Evolutionary conservation across 1,139 yeast genomes (phyloP), one percentile per base, ranked within the genome.

Genomic region (Pichiaceae sp.): DNA sequence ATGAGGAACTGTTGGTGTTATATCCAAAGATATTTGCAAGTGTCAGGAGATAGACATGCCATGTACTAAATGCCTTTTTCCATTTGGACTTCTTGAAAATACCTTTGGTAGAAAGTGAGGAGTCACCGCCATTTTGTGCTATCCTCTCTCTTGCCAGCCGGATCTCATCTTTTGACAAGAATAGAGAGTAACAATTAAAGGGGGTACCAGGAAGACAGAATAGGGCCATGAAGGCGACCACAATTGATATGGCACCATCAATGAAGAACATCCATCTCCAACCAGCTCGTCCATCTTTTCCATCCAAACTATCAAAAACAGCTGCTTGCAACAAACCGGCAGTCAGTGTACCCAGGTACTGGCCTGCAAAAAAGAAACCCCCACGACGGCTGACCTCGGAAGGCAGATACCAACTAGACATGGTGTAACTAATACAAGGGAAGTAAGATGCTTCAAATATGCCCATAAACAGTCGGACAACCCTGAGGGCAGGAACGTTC

Each of bases 171-270:
- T 78, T 82, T 4, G 73, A 62, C 41, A 73, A 59, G 54, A 68
- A 69, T 35, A 72, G 62, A 32, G 77, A 65, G 52, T 70, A 69
- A 46, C 78, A 71, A 39, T 67, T 68, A 42, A 63, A 57, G 12
- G 87, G 87, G 21, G 82, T 76, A 33, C 84, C 86, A 4, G 87
- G 87, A 44, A 78, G 59, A 48, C 68, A 46, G 49, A 70, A 68
- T 44, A 75, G 64, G 0, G 84, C 85, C 40, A 76, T 51, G 25
- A 78, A 23, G 6, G 82, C 86, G 37, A 78, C 73, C 3, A 60
- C 69, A 23, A 77, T 46, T 3, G 84, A 72, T 17, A 29, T 29
- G 45, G 78, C 63, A 1, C 85, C 85, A 50, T 78, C 85, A 33
- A 78, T 59, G 21, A 78, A 50, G 48, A 78, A 78, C 19, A 78